Percentiles rank a stretch among this genome's conserved stretches.
phyloP scores from a whole-genome alignment of 306 rosid genomes.

The Prunus mongolica region DNA sequence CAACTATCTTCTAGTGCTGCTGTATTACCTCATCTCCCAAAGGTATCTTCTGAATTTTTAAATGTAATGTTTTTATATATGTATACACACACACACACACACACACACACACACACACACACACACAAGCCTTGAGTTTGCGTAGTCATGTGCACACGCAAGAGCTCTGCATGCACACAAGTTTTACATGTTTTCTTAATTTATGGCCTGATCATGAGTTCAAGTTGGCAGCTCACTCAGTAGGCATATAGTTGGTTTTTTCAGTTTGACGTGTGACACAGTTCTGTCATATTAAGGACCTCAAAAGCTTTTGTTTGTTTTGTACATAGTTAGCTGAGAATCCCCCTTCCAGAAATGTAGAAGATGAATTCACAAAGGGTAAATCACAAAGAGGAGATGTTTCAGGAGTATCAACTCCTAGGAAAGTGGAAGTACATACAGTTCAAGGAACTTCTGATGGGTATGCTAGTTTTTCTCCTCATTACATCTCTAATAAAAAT shows the following conservation, averaged over 20 bases:
- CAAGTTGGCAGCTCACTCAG: background rate
- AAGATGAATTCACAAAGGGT: constrained; percentile 21
- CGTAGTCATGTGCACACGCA: background rate
- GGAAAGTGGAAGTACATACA: constrained; percentile 19
- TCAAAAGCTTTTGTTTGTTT: constrained; percentile 1
- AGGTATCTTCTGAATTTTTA: constrained; percentile 39
- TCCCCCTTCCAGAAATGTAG: constrained; percentile 28
- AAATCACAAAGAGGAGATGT: constrained; percentile 21
- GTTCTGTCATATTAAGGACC: background rate
- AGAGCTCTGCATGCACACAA: background rate
- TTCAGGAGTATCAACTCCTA: constrained; percentile 19
- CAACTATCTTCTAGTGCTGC: constrained; percentile 50
- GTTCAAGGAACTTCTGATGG: constrained; percentile 22
- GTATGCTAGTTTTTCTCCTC: constrained; percentile 36
- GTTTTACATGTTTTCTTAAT: background rate
- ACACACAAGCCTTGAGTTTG: no score
- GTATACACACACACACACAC: no score
- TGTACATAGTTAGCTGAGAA: constrained; percentile 33
- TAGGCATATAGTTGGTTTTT: background rate
- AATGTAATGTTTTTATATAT: background rate
- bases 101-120: no score
- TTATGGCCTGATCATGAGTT: background rate
- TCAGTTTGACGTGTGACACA: background rate
- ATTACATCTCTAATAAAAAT: background rate
- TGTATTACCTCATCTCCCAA: constrained; percentile 62